These are phyloP conservation scores for Cladophialophora carrionii DNA, from an alignment of 2,329 filamentous ascomycete species.

Conservation along the genomic window DNA sequence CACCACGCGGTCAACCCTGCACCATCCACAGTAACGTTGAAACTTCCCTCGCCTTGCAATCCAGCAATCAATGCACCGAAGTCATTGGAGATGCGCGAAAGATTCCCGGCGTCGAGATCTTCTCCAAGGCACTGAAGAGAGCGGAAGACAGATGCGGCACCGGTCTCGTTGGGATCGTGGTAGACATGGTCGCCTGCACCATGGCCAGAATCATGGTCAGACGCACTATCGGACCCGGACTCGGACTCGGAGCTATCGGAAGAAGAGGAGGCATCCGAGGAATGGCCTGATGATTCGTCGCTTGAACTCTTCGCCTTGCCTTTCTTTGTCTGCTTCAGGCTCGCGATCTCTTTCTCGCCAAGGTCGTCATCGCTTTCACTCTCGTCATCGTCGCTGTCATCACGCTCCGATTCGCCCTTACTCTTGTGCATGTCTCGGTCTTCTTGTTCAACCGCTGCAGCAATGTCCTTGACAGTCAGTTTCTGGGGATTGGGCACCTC, in stretches of 20 bases:
- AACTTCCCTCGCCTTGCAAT: neutral
- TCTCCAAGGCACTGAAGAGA: constrained; percentile 8
- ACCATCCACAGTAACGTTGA: neutral
- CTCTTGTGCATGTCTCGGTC: neutral
- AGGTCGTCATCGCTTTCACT: constrained; percentile 1
- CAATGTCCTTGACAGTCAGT: constrained; percentile 20
- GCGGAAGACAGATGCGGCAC: constrained; percentile 8
- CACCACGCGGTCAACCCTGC: neutral
- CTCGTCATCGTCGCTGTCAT: neutral
- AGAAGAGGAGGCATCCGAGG: neutral
- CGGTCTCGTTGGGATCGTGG: constrained; percentile 7
- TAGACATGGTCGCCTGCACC: neutral
- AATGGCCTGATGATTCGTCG: neutral
- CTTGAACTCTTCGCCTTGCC: neutral
- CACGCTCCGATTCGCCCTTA: neutral
- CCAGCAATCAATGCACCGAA: constrained; percentile 14
- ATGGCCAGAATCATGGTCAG: neutral
- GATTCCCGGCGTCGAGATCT: neutral
- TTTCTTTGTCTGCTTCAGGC: neutral
- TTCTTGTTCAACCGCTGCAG: constrained; percentile 33
- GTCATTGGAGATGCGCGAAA: constrained; percentile 2
- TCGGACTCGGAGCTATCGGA: neutral
- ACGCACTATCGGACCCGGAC: neutral
- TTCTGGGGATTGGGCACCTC: constrained; percentile 16
- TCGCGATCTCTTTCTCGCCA: neutral